Base-by-base conservation (phyloP, 148 eudicot genomes). In the Camellia sinensis region DNA sequence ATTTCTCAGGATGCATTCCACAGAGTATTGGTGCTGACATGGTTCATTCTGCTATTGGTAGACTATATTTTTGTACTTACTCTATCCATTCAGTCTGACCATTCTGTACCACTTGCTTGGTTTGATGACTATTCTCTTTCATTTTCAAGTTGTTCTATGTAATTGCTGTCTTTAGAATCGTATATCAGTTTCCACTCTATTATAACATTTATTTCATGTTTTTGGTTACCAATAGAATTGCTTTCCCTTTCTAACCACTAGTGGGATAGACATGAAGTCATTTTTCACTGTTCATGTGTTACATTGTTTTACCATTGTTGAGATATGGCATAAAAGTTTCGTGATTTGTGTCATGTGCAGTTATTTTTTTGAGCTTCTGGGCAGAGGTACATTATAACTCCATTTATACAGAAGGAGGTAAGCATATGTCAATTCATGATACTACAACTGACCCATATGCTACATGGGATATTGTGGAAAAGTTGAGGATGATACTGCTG, bases 351-450 rank as follows among this genome's bases (percentile, higher is more conserved):
- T 68, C 71, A 53, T 41, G 3, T 83, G 87, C 90, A 90, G 92
- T 83, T 62, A 85, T 90, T 53, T 88, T 80, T 82, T 82, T 90
- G 87, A 90, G 92, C 84, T 90, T 90, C 75, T 90, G 92, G 92
- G 92, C 92, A 1, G 92, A 90, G 87, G 92, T 90, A 66, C 92
- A 90, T 78, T 90, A 88, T 79, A 90, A 90, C 79, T 88, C 92
- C 70, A 88, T 90, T 44, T 90, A 90, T 83, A 90, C 92, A 13
- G 82, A 78, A 82, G 92, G 91, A 86, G 90, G 92, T 90, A 85
- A 37, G 83, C 71, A 75, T 78, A 18, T 50, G 45, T 73, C 77
- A 80, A 6, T 61, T 64, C 56, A 41, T 63, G 1, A 41, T 40
- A 12, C 8, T 56, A n/a, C 50, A 6, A 48, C 40, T 59, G 19